These are phyloP conservation scores for Trichoderma sp. DNA, from an alignment of 2,329 filamentous ascomycete species.

Conservation along the genomic window DNA sequence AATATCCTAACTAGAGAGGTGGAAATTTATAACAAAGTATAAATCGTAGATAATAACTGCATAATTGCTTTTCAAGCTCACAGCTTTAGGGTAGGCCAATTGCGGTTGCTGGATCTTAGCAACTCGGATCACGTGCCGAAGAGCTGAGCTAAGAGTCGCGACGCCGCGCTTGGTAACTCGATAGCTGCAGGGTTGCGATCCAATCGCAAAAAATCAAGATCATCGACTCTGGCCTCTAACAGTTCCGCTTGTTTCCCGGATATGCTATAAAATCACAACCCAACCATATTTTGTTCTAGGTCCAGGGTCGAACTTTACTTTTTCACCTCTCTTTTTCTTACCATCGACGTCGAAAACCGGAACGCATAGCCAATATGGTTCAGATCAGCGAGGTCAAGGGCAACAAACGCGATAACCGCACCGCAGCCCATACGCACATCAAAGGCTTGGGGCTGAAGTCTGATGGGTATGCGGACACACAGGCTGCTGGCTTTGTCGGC, in stretches of 20 bases:
- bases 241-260: background rate
- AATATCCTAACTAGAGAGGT: background rate
- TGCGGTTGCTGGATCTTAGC: background rate
- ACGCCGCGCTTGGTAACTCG: constrained; percentile 29
- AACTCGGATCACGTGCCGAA: constrained; percentile 30
- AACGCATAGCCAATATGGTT: constrained; percentile 60
- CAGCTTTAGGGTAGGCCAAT: constrained; percentile 22
- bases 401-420: constrained; percentile 92
- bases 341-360: background rate
- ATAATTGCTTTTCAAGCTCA: background rate
- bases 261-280: constrained; percentile 2
- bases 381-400: constrained; percentile 93
- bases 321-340: background rate
- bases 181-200: constrained; percentile 30
- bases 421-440: constrained; percentile 96
- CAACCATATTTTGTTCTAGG: background rate
- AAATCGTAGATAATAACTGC: too few relatives aligned
- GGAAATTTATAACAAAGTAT: background rate
- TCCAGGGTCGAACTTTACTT: background rate
- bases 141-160: constrained; percentile 26
- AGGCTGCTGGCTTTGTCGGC: constrained; percentile 82
- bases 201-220: constrained; percentile 37
- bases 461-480: constrained; percentile 81
- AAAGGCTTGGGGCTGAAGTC: constrained; percentile 84
- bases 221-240: background rate